Conservation (phyloP, 495 filamentous ascomycete genomes). For the Aspergillus ostianus region DNA sequence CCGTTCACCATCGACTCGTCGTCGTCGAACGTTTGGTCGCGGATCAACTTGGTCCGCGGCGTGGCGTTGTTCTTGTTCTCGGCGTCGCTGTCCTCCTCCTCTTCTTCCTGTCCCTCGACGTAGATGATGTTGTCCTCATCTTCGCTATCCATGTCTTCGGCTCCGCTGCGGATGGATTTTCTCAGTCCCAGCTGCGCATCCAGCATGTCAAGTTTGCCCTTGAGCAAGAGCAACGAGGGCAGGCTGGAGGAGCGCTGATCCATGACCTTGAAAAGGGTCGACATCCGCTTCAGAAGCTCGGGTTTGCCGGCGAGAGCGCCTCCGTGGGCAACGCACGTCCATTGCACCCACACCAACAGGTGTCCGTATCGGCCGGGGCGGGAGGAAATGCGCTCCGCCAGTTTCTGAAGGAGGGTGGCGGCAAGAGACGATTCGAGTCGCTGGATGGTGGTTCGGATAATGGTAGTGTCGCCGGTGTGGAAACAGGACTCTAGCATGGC, state of each 20-base stretch:
- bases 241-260: constrained; percentile 80
- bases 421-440: constrained; percentile 83
- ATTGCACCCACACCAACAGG: constrained; percentile 95
- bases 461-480: constrained; percentile 67
- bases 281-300: constrained; percentile 71
- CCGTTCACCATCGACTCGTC: constrained; percentile 49
- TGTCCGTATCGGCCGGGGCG: constrained; percentile 84
- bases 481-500: constrained; percentile 90
- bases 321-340: constrained; percentile 92
- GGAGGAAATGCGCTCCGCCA: constrained; percentile 83
- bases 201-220: constrained; percentile 90
- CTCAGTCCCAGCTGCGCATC: constrained; percentile 81
- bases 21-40: constrained; percentile 39
- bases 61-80: constrained; percentile 31
- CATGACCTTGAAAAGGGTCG: constrained; percentile 76
- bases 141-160: constrained; percentile 57
- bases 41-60: constrained; percentile 41
- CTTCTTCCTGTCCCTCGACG: constrained; percentile 70
- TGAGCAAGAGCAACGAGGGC: constrained; percentile 79
- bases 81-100: constrained; percentile 45
- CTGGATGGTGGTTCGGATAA: constrained; percentile 83
- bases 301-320: constrained; percentile 83
- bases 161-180: constrained; percentile 52
- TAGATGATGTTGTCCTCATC: constrained; percentile 81
- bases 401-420: constrained; percentile 69